A percentile compares a stretch with the other conserved stretches of the same genome.
Conservation (phyloP, 2,329 filamentous ascomycete species). For the Gyromitra esculenta region DNA sequence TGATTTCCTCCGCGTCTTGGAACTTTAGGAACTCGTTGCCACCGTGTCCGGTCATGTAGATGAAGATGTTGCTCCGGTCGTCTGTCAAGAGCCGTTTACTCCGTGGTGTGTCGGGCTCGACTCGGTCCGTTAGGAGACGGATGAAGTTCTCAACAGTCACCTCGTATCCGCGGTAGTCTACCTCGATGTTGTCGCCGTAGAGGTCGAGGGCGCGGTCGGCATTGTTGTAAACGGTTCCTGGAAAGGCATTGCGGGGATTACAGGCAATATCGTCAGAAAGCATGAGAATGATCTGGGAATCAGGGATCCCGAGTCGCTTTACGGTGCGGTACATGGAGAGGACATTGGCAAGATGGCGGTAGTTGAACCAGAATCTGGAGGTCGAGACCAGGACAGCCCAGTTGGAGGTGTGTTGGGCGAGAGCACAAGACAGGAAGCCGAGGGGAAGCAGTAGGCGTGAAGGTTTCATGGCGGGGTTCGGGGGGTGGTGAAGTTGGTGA, state of each 20-base stretch:
- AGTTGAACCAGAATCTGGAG: conserved; percentile 99
- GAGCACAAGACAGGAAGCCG: conserved; percentile 59
- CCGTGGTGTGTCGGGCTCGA: conserved; percentile 91
- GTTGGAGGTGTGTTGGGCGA: conserved; percentile 90
- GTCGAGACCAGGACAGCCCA: conserved; percentile 99
- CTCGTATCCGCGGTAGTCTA: conserved; percentile 97
- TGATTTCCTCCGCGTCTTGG: conserved; percentile 97
- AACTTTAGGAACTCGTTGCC: conserved; percentile 99
- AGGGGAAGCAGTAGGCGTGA: conserved; percentile 63
- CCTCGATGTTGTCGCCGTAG: conserved; percentile 98
- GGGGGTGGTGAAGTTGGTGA: conserved; percentile 12
- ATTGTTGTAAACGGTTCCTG: conserved; percentile 97
- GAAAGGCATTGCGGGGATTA: conserved; percentile 97
- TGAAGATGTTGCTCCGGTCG: conserved; percentile 93
- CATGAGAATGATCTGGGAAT: conserved; percentile 99
- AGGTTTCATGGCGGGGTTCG: conserved; percentile 65
- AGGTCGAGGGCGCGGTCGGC: conserved; percentile 93
- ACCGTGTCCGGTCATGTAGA: conserved; percentile 99
- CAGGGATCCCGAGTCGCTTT: conserved; percentile 95
- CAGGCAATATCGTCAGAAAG: conserved; percentile 99
- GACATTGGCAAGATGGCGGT: conserved; percentile 96
- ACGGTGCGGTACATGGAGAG: conserved; percentile 97
- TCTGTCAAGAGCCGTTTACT: conserved; percentile 95
- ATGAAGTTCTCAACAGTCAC: conserved; percentile 99
- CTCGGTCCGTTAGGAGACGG: conserved; percentile 88